Evolutionary conservation across 2,329 filamentous ascomycete genomes (phyloP).

Genomic region (Penicillium decumbens): DNA sequence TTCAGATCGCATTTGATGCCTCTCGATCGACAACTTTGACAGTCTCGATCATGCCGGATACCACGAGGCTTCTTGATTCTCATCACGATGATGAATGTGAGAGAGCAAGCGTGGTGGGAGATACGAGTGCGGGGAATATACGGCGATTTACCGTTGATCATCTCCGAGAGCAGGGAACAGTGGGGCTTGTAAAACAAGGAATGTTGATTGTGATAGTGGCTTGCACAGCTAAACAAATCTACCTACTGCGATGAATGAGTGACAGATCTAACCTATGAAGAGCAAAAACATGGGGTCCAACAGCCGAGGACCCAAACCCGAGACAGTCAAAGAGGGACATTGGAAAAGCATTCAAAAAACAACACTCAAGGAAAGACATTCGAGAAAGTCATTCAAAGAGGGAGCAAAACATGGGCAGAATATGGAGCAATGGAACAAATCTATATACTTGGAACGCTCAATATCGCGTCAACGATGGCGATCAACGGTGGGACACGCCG

Average conservation of each 20-base stretch:
- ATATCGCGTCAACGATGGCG: constrained; percentile 4
- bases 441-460: not conserved
- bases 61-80: constrained; percentile 25
- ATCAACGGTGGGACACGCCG: constrained; percentile 6
- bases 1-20: constrained; percentile 31
- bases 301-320: not conserved
- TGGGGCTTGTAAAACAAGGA: not conserved
- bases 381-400: too few relatives aligned
- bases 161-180: not conserved
- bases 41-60: constrained; percentile 30
- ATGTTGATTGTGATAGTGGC: not conserved
- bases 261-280: not conserved
- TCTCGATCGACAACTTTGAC: constrained; percentile 22
- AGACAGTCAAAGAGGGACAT: not conserved
- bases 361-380: not conserved
- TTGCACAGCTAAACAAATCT: not conserved
- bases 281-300: not conserved
- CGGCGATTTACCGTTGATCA: constrained; percentile 4
- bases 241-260: not conserved
- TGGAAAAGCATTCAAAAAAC: not conserved
- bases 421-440: not conserved
- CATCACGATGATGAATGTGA: too few relatives aligned
- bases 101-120: not conserved
- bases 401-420: too few relatives aligned
- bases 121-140: constrained; percentile 15